These are phyloP conservation scores for Effrenium voratum DNA, from an alignment of 73 alveolate species.

Conservation along the genomic window DNA sequence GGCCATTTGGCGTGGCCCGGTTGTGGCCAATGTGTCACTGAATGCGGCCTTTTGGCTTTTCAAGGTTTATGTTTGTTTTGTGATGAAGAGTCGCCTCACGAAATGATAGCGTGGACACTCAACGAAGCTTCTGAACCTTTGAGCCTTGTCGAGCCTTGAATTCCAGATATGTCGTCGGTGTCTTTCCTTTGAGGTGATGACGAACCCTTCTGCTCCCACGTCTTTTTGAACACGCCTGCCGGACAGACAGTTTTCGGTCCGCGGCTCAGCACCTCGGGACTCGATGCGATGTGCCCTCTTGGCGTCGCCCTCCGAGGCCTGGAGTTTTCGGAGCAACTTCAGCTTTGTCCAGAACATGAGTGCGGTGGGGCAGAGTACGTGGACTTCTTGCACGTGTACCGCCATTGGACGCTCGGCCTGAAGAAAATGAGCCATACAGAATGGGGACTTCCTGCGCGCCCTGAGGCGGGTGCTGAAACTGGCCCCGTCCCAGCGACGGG, in stretches of 20 bases:
- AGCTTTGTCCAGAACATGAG: constrained; percentile 7
- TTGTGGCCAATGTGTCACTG: too few species aligned
- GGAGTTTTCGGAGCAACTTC: constrained; percentile 81
- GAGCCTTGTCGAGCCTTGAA: too few species aligned
- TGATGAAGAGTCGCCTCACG: too few species aligned
- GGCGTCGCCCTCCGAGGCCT: constrained; percentile 18
- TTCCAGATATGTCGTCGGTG: too few species aligned
- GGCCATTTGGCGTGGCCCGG: too few species aligned
- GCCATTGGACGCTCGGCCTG: constrained; percentile 65
- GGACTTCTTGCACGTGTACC: constrained; percentile 80
- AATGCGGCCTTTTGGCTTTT: too few species aligned
- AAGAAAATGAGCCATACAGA: neutral
- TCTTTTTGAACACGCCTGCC: constrained; percentile 30
- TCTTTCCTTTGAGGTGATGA: constrained; percentile 30
- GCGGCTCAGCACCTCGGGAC: neutral
- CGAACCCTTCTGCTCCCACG: constrained; percentile 87
- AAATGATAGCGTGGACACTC: too few species aligned
- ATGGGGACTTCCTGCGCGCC: neutral
- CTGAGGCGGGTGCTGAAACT: constrained; percentile 55
- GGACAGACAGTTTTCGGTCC: constrained; percentile 69
- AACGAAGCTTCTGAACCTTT: too few species aligned
- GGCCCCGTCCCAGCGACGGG: constrained; percentile 1
- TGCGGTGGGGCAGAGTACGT: constrained; percentile 23
- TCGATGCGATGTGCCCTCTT: neutral
- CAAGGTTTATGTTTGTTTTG: too few species aligned